These are phyloP conservation scores for Alliaria petiolata DNA, from an alignment of 345 rosid genomes.

Conservation along the genomic window DNA sequence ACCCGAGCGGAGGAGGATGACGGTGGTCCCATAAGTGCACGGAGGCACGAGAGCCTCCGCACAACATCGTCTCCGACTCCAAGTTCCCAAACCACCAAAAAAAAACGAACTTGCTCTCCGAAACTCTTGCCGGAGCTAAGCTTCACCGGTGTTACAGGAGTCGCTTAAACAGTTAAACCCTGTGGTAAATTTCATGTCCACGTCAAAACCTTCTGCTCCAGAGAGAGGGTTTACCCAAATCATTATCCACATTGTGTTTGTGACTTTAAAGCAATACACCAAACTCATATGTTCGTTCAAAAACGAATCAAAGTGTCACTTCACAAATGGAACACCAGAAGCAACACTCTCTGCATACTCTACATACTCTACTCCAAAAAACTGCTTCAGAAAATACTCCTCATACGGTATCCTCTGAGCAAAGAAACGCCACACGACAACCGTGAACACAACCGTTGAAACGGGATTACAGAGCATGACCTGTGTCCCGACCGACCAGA, in stretches of 20 bases:
- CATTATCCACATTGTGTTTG: neutral
- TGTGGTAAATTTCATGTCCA: conserved; percentile 5
- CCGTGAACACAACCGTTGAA: conserved; percentile 39
- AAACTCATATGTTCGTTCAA: neutral
- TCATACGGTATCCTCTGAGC: conserved; percentile 51
- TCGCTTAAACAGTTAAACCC: neutral
- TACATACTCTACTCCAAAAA: conserved; percentile 45
- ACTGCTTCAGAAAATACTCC: conserved; percentile 52
- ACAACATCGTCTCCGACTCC: conserved; percentile 38
- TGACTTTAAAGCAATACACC: neutral
- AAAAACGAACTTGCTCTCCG: neutral
- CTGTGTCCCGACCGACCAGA: conserved; percentile 67
- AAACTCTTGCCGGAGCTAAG: conserved; percentile 8
- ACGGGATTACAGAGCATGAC: conserved; percentile 66
- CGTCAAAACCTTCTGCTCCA: neutral
- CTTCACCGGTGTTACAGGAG: conserved; percentile 21
- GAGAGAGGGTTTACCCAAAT: neutral
- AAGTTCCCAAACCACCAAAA: neutral
- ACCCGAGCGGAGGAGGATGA: conserved; percentile 19
- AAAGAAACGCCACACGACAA: conserved; percentile 57
- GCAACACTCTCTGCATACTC: conserved; percentile 45
- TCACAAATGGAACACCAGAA: conserved; percentile 61
- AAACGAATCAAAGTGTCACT: conserved; percentile 24
- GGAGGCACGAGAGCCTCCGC: conserved; percentile 59
- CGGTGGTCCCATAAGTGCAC: conserved; percentile 44